Conservation (phyloP, 371 early-diverging fungal genomes). For the Smittium culicis region DNA sequence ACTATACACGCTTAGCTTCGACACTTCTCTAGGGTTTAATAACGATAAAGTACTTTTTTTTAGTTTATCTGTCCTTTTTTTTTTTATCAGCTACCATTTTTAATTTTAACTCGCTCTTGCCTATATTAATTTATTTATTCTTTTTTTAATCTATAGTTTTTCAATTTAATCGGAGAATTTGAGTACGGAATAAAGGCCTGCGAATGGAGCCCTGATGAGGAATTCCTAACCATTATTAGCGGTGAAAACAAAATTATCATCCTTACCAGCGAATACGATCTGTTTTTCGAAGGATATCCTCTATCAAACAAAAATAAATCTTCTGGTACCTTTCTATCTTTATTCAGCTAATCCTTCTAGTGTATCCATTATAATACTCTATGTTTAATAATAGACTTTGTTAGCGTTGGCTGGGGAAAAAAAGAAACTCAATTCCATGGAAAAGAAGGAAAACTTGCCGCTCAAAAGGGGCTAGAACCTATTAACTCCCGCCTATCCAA, state of each 20-base stretch:
- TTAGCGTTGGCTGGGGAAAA: constrained; percentile 86
- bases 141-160: constrained; percentile 21
- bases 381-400: background rate
- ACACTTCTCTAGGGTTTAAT: background rate
- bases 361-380: background rate
- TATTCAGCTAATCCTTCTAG: background rate
- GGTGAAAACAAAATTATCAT: constrained; percentile 61
- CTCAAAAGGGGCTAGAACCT: constrained; percentile 30
- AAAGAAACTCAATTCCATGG: constrained; percentile 97
- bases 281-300: constrained; percentile 46
- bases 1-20: constrained; percentile 40
- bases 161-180: constrained; percentile 59
- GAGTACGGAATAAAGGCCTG: constrained; percentile 63
- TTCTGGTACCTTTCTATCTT: no score
- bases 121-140: background rate
- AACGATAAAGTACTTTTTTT: no score
- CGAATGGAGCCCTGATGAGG: constrained; percentile 88
- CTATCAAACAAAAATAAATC: background rate
- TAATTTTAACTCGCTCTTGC: no score
- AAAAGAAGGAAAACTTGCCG: constrained; percentile 69
- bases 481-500: constrained; percentile 17
- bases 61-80: no score
- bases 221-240: constrained; percentile 66
- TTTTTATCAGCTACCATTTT: no score
- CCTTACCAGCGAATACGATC: constrained; percentile 88